Conservation (phyloP, 1,139 yeast genomes). For the Zygotorulaspora mrakii region DNA sequence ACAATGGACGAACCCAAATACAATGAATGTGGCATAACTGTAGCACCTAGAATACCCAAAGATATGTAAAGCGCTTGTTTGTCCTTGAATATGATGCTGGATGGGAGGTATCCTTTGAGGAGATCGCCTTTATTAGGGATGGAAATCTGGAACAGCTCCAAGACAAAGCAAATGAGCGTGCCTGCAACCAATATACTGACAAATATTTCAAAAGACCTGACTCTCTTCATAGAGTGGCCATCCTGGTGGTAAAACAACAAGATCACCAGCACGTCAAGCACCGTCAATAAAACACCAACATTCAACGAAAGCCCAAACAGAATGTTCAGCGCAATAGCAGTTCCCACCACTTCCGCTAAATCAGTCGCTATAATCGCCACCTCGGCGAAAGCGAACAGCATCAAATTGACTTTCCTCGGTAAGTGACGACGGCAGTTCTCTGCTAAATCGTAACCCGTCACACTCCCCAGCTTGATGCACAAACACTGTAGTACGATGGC, state of each 20-base stretch:
- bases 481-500: slow-evolving; percentile 83
- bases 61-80: slow-evolving; percentile 80
- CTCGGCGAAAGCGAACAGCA: slow-evolving; percentile 73
- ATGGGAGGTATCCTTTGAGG: slow-evolving; percentile 74
- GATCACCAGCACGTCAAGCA: slow-evolving; percentile 78
- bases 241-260: slow-evolving; percentile 86
- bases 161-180: slow-evolving; percentile 79
- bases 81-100: slow-evolving; percentile 64
- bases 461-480: slow-evolving; percentile 82
- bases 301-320: slow-evolving; percentile 72
- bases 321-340: slow-evolving; percentile 85
- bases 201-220: slow-evolving; percentile 77
- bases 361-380: slow-evolving; percentile 90
- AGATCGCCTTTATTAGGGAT: slow-evolving; percentile 54
- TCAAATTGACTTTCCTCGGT: slow-evolving; percentile 55
- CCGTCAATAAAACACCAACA: slow-evolving; percentile 76
- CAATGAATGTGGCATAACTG: slow-evolving; percentile 96
- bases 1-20: slow-evolving; percentile 92
- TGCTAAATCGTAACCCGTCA: slow-evolving; percentile 86
- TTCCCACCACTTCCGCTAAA: slow-evolving; percentile 89
- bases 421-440: slow-evolving; percentile 78
- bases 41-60: slow-evolving; percentile 91
- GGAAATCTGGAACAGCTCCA: slow-evolving; percentile 70
- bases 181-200: slow-evolving; percentile 74
- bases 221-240: slow-evolving; percentile 58